Evolutionary conservation across 2,329 filamentous ascomycete genomes (phyloP).

Genomic region (Albophoma yamanashiensis): DNA sequence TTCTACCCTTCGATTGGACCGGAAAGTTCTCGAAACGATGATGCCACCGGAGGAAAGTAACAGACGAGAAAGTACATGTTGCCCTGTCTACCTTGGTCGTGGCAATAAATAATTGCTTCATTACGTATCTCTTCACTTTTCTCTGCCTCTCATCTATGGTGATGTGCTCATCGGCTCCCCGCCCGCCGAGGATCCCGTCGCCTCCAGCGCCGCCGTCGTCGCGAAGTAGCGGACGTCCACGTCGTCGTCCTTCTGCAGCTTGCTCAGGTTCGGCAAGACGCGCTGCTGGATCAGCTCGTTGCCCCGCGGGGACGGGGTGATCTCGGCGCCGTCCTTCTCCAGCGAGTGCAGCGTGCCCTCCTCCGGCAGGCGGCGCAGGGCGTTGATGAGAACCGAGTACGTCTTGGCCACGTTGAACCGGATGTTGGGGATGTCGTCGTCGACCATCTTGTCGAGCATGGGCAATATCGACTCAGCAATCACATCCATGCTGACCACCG

Average conservation of each 20-base stretch:
- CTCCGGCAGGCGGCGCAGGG: conserved; percentile 83
- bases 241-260: conserved; percentile 93
- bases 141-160: conserved; percentile 38
- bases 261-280: conserved; percentile 82
- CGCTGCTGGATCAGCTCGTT: conserved; percentile 76
- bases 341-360: conserved; percentile 76
- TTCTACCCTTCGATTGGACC: neutral
- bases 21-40: neutral
- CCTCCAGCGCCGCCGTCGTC: conserved; percentile 66
- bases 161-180: conserved; percentile 56
- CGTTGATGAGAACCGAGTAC: conserved; percentile 79
- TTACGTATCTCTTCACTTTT: conserved; percentile 25
- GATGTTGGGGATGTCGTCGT: conserved; percentile 96
- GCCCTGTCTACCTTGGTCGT: neutral
- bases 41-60: neutral
- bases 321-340: conserved; percentile 62
- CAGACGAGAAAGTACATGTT: neutral
- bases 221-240: conserved; percentile 98
- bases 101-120: conserved; percentile 31
- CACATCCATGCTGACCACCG: conserved; percentile 85
- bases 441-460: conserved; percentile 88
- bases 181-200: conserved; percentile 32
- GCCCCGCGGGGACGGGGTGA: conserved; percentile 57
- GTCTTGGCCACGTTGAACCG: conserved; percentile 99
- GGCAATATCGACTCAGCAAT: conserved; percentile 89